Evolutionary conservation across 352 stramenopile species (phyloP).

Genomic region (Lagenidium sp.): DNA sequence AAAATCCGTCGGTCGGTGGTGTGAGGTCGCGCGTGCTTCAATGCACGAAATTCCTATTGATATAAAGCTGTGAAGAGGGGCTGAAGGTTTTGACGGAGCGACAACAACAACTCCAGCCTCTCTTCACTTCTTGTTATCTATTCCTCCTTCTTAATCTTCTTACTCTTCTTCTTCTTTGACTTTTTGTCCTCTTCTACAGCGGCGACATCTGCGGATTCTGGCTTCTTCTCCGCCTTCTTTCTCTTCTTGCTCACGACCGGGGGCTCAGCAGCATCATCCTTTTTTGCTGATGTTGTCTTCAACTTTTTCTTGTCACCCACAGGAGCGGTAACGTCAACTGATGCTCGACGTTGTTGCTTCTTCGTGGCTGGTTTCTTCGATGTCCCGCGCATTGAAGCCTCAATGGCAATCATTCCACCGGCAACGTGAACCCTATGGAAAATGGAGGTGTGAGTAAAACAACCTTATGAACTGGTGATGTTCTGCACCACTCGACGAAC

Average conservation of each 20-base stretch:
- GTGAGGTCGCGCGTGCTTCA: too few relatives aligned
- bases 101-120: slow-evolving; percentile 3
- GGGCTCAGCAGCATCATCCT: slow-evolving; percentile 9
- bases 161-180: slow-evolving; percentile 20
- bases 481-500: slow-evolving; percentile 19
- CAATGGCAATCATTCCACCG: slow-evolving; percentile 73
- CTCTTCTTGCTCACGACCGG: slow-evolving; percentile 10
- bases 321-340: too few relatives aligned
- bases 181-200: slow-evolving; percentile 19
- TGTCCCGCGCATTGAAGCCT: slow-evolving; percentile 54
- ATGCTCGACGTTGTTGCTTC: too few relatives aligned
- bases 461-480: neutral
- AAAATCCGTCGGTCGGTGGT: too few relatives aligned
- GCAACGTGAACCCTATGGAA: slow-evolving; percentile 47
- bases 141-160: slow-evolving; percentile 30
- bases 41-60: too few relatives aligned
- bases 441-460: too few relatives aligned
- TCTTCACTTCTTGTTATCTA: too few relatives aligned
- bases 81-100: too few relatives aligned
- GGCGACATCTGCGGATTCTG: slow-evolving; percentile 11
- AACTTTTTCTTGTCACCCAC: slow-evolving; percentile 3
- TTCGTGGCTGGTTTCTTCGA: slow-evolving; percentile 9
- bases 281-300: slow-evolving; percentile 4
- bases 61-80: too few relatives aligned
- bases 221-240: slow-evolving; percentile 23